Conservation (phyloP, 805 yeast species). For the Saccharomyces cerevisiae region DNA sequence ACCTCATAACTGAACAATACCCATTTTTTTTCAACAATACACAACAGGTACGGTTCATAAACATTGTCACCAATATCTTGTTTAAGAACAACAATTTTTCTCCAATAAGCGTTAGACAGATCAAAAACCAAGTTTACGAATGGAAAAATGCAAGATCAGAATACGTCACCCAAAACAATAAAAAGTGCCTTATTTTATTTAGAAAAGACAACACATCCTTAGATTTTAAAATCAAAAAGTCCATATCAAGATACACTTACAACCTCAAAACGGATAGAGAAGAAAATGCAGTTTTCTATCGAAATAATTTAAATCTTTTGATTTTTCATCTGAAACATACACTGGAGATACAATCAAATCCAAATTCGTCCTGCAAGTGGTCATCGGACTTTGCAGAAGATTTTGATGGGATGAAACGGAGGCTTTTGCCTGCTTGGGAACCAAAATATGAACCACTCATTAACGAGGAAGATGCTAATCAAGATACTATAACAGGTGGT, state of each 20-base stretch:
- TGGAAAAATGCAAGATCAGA: not conserved
- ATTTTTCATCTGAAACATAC: conserved; percentile 42
- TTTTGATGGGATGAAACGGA: conserved; percentile 54
- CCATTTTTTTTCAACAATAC: not conserved
- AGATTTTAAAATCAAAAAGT: conserved; percentile 34
- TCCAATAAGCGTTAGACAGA: not conserved
- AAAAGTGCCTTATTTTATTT: conserved; percentile 7
- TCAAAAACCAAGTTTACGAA: not conserved
- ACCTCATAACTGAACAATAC: not conserved
- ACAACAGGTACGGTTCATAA: not conserved
- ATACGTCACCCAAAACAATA: not conserved
- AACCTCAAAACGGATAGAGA: conserved; percentile 57
- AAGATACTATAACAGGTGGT: not conserved
- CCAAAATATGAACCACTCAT: conserved; percentile 29
- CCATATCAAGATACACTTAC: conserved; percentile 42
- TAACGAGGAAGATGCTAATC: conserved; percentile 35
- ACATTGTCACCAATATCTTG: not conserved
- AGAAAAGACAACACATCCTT: conserved; percentile 30
- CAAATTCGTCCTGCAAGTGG: conserved; percentile 31
- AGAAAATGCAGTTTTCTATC: conserved; percentile 26
- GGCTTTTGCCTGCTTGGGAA: conserved; percentile 49
- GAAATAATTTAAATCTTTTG: conserved; percentile 44
- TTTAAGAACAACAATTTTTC: not conserved
- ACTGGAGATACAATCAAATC: conserved; percentile 34
- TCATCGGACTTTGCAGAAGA: conserved; percentile 64